Conservation (phyloP, 1,284 basidiomycete genomes). For the Termitomyces sp. region DNA sequence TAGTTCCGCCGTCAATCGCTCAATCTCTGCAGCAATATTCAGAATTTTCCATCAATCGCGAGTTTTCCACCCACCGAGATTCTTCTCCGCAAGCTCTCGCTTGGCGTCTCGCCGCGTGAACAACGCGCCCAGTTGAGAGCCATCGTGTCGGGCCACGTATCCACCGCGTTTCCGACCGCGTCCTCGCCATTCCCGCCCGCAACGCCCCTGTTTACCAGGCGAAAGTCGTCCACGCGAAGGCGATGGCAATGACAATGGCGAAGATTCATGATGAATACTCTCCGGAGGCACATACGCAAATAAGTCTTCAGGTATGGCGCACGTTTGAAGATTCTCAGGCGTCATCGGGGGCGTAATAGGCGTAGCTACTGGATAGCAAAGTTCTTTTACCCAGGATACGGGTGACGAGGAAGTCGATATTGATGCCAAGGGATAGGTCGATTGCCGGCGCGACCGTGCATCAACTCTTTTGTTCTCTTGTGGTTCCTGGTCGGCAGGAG, state of each 20-base stretch:
- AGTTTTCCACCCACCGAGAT: not conserved
- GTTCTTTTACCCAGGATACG: constrained; percentile 4
- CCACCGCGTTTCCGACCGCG: constrained; percentile 11
- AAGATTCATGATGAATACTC: not conserved
- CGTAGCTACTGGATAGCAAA: not conserved
- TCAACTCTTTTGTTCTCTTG: not conserved
- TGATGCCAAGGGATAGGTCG: constrained; percentile 12
- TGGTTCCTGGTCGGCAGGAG: not conserved
- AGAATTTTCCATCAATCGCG: not conserved
- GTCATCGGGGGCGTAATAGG: constrained; percentile 15
- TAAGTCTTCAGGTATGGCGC: constrained; percentile 24
- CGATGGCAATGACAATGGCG: not conserved
- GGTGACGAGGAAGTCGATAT: constrained; percentile 13
- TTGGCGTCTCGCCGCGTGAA: not conserved
- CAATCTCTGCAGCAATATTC: not conserved
- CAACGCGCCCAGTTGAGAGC: not conserved
- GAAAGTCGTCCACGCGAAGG: not conserved
- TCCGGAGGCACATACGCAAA: constrained; percentile 18
- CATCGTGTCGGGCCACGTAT: not conserved
- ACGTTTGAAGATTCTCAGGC: constrained; percentile 23
- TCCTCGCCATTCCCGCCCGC: not conserved
- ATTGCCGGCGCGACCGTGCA: not conserved
- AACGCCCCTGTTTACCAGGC: not conserved
- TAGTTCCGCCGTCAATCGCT: not conserved
- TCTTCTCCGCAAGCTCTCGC: not conserved